phyloP scores from a whole-genome alignment of 306 rosid species.

The Castanospermum australe region DNA sequence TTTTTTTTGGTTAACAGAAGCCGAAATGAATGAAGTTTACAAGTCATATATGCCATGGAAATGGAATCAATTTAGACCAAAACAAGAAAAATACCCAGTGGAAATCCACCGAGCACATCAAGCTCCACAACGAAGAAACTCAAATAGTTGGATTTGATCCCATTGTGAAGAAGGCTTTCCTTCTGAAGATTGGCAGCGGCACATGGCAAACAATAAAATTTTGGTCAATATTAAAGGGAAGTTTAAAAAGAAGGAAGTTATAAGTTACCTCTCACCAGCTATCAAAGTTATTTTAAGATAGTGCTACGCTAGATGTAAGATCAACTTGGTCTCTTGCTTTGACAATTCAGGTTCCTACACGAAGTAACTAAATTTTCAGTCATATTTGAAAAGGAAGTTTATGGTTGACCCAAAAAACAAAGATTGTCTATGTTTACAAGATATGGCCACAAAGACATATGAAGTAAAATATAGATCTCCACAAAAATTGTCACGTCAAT shows the following conservation, averaged over 20 bases:
- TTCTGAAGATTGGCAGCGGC: background rate
- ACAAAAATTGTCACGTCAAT: background rate
- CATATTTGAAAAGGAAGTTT: constrained; percentile 4
- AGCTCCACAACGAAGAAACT: too few relatives aligned
- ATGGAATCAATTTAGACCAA: too few relatives aligned
- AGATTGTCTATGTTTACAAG: background rate
- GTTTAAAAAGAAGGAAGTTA: background rate
- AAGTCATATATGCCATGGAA: too few relatives aligned
- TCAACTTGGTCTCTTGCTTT: background rate
- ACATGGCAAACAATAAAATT: background rate
- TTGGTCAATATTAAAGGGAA: background rate
- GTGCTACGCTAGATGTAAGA: background rate
- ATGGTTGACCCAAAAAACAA: too few relatives aligned
- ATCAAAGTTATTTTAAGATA: constrained; percentile 3
- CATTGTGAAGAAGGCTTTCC: too few relatives aligned
- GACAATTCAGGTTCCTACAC: too few relatives aligned
- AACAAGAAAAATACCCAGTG: too few relatives aligned
- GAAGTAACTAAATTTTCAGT: background rate
- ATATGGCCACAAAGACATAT: background rate
- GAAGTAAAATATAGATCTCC: background rate
- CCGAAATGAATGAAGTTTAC: too few relatives aligned
- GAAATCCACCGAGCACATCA: too few relatives aligned
- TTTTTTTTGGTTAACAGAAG: too few relatives aligned
- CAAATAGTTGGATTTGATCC: too few relatives aligned
- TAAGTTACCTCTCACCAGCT: background rate